These are phyloP conservation scores for Ballota nigra DNA, from an alignment of 257 asterid genomes.

Conservation along the genomic window DNA sequence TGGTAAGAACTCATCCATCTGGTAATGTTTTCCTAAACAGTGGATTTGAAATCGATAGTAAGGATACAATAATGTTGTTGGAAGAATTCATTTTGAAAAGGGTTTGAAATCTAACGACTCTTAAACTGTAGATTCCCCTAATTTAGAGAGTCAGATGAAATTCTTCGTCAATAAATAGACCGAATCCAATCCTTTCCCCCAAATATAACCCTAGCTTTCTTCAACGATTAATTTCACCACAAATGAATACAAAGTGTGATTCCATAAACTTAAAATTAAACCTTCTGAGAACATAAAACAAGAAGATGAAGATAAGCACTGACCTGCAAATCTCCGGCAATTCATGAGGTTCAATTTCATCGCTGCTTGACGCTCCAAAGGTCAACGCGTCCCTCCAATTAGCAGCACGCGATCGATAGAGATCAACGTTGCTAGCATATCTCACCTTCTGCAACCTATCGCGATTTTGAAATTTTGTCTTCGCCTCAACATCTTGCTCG, in stretches of 20 bases:
- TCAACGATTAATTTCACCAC: neutral
- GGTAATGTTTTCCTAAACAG: neutral
- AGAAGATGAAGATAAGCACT: neutral
- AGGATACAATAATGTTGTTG: neutral
- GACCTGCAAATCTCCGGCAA: slow-evolving; percentile 68
- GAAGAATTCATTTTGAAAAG: neutral
- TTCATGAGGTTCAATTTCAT: slow-evolving; percentile 37
- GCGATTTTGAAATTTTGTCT: slow-evolving; percentile 36
- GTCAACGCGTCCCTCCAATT: slow-evolving; percentile 71
- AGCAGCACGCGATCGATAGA: slow-evolving; percentile 46
- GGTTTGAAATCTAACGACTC: neutral
- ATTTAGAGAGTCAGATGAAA: neutral
- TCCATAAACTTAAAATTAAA: neutral
- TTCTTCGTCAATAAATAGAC: neutral
- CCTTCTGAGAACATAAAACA: neutral
- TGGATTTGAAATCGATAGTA: neutral
- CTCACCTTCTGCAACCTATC: slow-evolving; percentile 43
- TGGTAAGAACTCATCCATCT: neutral
- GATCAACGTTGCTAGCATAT: slow-evolving; percentile 53
- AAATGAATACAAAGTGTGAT: neutral
- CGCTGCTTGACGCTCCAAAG: slow-evolving; percentile 20
- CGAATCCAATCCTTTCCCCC: neutral
- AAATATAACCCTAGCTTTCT: neutral
- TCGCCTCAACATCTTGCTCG: slow-evolving; percentile 51
- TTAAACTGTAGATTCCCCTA: neutral